Base-by-base conservation (phyloP, 179 eudicot species). In the Patellifolia procumbens region DNA sequence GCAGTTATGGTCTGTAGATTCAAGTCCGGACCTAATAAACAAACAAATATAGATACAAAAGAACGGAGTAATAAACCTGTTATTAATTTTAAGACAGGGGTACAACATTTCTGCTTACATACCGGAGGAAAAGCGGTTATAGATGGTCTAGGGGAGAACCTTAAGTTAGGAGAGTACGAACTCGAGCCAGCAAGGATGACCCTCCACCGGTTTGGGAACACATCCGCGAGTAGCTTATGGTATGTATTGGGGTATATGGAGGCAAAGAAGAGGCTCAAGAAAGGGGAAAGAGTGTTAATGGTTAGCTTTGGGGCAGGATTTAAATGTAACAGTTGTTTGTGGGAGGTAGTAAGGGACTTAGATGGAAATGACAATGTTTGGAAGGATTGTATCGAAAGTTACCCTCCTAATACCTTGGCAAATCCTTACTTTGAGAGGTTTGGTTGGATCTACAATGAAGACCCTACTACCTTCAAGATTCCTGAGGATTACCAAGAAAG, bases 101-200 rank as follows among this genome's bases (percentile, higher is more conserved):
- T 91, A 4, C 87, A 93, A 15, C 97, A 93, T 68, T 91, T 93
- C 72, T 93, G 97, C 78, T 46, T 93, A 12, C 98, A 93, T 72
- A 88, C 97, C 0, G 98, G 98, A 0, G 98, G 98, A 7, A 93
- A 91, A 75, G 98, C 98, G 3, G 98, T 93, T n/a, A 93, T 93
- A 19, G 97, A 93, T 28, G 97, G 92, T 5, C 71, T 93, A 20
- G 91, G 83, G 0, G 86, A 88, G 79, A 91, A 82, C 55, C 81
- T 93, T 2, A 83, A 74, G 37, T 68, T 93, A 17, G 72, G 32
- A 17, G 90, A 91, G 73, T 81, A 77, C 9, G 93, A 93, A 58
- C 77, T 93, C 8, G 98, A 93, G 84, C 95, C 98, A 34, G 91
- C 98, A 0, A 81, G 97, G 78, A 93, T 93, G 98, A 93, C 98